Conservation (phyloP, 306 rosid species). For the Purshia tridentata region DNA sequence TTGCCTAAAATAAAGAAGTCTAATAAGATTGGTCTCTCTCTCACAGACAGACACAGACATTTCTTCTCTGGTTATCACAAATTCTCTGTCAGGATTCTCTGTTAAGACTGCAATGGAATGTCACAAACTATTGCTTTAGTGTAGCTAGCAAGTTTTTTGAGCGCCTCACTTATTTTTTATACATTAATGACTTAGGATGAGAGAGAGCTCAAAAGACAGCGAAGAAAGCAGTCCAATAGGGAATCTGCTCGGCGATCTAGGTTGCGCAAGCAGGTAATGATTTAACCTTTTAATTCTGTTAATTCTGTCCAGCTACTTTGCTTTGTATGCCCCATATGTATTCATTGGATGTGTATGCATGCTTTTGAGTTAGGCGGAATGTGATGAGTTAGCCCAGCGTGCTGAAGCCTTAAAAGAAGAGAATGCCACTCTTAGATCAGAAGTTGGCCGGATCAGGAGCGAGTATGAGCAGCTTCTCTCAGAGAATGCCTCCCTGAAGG, state of each 20-base stretch:
- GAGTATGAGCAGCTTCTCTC: slow-evolving; percentile 84
- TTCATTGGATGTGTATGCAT: slow-evolving; percentile 12
- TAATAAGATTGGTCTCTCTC: background rate
- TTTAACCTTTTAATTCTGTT: slow-evolving; percentile 10
- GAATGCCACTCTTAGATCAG: slow-evolving; percentile 74
- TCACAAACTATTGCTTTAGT: background rate
- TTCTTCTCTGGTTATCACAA: no score
- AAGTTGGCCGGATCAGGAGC: slow-evolving; percentile 75
- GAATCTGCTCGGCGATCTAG: slow-evolving; percentile 99
- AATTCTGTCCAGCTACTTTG: slow-evolving; percentile 21
- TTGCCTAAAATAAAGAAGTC: background rate
- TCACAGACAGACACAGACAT: no score
- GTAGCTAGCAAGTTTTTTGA: background rate
- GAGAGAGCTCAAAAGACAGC: slow-evolving; percentile 91
- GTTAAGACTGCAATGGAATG: background rate
- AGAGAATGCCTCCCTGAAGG: slow-evolving; percentile 90
- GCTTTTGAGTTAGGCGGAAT: slow-evolving; percentile 71
- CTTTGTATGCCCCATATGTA: slow-evolving; percentile 15
- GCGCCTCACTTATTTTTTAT: no score
- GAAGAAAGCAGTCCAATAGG: slow-evolving; percentile 94
- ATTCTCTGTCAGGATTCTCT: background rate
- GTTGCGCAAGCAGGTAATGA: slow-evolving; percentile 88
- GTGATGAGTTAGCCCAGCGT: slow-evolving; percentile 90
- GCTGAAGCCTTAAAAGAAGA: slow-evolving; percentile 88
- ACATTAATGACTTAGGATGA: slow-evolving; percentile 73